Conservation (phyloP, 1,284 basidiomycete species). For the Gymnopus androsaceus region DNA sequence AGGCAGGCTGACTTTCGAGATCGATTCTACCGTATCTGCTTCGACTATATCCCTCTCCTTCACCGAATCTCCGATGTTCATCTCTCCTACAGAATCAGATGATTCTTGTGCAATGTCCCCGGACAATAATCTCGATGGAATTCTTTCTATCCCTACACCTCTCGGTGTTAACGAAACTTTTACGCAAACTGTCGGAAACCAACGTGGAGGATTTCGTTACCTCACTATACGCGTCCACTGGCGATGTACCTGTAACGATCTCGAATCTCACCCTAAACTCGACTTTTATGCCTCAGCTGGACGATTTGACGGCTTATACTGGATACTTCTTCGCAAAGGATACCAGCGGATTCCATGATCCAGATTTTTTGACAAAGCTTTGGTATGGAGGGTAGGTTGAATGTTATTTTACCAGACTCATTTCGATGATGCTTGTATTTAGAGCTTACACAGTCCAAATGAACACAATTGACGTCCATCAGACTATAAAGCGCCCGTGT, state of each 20-base stretch:
- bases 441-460: conserved; percentile 57
- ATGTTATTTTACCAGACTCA: no score
- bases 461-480: conserved; percentile 46
- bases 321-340: conserved; percentile 53
- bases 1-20: conserved; percentile 43
- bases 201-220: conserved; percentile 53
- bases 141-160: conserved; percentile 31
- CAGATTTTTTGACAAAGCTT: conserved; percentile 48
- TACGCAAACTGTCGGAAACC: conserved; percentile 42
- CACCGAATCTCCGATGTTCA: conserved; percentile 50
- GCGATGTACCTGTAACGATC: conserved; percentile 37
- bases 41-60: conserved; percentile 47
- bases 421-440: no score
- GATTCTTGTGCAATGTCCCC: conserved; percentile 39
- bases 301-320: conserved; percentile 45
- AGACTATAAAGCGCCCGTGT: conserved; percentile 41
- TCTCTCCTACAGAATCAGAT: conserved; percentile 44
- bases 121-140: conserved; percentile 34
- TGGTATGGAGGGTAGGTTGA: conserved; percentile 62
- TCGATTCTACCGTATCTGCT: conserved; percentile 31
- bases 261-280: conserved; percentile 48
- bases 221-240: conserved; percentile 48
- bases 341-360: conserved; percentile 39
- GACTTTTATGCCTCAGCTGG: conserved; percentile 50
- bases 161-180: conserved; percentile 35